These are phyloP conservation scores for Cordyceps farinosa DNA, from an alignment of 2,329 filamentous ascomycete genomes.

Conservation along the genomic window DNA sequence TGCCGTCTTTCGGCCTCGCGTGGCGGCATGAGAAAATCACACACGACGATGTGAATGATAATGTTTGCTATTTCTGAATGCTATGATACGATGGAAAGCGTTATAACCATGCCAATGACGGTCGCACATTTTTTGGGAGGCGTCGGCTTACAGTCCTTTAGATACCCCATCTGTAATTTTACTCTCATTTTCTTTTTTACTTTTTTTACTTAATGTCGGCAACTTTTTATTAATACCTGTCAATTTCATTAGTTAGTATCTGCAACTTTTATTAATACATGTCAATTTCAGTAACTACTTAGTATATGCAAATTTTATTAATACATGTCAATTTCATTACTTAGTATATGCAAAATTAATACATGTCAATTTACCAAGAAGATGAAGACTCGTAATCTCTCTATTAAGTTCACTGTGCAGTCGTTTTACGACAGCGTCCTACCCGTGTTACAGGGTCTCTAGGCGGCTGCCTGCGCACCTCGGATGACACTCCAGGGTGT, in stretches of 20 bases:
- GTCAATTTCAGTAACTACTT: background rate
- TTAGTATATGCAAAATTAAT: background rate
- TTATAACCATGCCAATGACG: background rate
- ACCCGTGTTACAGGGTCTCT: background rate
- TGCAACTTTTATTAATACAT: background rate
- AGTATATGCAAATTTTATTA: background rate
- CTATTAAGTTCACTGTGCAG: no score
- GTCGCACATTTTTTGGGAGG: background rate
- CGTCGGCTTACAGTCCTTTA: constrained; percentile 11
- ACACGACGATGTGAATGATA: constrained; percentile 1
- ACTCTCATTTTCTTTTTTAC: constrained; percentile 6
- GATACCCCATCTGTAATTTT: constrained; percentile 14
- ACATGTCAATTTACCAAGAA: background rate
- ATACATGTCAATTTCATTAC: background rate
- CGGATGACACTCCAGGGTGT: background rate
- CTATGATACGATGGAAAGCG: constrained; percentile 14
- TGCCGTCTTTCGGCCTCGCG: constrained; percentile 47
- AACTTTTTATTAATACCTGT: background rate
- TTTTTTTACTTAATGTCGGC: background rate
- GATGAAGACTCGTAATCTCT: no score
- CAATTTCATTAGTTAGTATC: no score
- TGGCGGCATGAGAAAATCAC: background rate
- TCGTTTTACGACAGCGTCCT: no score
- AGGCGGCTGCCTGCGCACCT: background rate
- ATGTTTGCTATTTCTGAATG: constrained; percentile 7